Conservation (phyloP, 2,329 filamentous ascomycete genomes). For the Trichoderma atroviride region DNA sequence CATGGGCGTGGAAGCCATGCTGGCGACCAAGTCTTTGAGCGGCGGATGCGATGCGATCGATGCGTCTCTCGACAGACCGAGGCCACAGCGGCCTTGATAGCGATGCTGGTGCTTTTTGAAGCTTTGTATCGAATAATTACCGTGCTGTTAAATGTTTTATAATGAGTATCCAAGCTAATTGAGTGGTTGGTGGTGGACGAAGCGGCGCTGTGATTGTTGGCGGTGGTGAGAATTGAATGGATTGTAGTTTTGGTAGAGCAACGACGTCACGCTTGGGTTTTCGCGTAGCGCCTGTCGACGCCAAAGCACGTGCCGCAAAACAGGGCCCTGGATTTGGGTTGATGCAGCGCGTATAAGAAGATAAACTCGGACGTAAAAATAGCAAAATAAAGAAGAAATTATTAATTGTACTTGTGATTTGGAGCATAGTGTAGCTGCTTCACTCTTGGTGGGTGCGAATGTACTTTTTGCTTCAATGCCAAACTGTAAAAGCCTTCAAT, state of each 20-base stretch:
- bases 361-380: not conserved
- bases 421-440: not conserved
- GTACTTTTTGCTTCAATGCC: not conserved
- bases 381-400: too few species aligned
- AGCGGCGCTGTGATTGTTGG: not conserved
- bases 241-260: not conserved
- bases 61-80: not conserved
- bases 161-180: not conserved
- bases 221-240: not conserved
- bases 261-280: constrained; percentile 27
- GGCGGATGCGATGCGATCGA: not conserved
- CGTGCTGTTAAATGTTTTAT: not conserved
- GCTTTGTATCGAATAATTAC: not conserved
- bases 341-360: not conserved
- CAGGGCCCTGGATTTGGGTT: not conserved
- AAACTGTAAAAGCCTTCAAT: not conserved
- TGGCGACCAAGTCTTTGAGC: not conserved
- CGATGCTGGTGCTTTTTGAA: not conserved
- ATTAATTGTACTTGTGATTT: not conserved
- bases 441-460: too few species aligned
- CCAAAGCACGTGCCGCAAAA: constrained; percentile 20
- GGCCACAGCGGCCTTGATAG: constrained; percentile 2
- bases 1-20: constrained; percentile 60
- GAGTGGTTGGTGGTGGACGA: not conserved
- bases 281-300: constrained; percentile 6